Percentiles rank a stretch among this genome's conserved stretches.
Evolutionary conservation across 2,329 filamentous ascomycete species (phyloP).

Genomic region (Stagonosporopsis cucurbitacearum): DNA sequence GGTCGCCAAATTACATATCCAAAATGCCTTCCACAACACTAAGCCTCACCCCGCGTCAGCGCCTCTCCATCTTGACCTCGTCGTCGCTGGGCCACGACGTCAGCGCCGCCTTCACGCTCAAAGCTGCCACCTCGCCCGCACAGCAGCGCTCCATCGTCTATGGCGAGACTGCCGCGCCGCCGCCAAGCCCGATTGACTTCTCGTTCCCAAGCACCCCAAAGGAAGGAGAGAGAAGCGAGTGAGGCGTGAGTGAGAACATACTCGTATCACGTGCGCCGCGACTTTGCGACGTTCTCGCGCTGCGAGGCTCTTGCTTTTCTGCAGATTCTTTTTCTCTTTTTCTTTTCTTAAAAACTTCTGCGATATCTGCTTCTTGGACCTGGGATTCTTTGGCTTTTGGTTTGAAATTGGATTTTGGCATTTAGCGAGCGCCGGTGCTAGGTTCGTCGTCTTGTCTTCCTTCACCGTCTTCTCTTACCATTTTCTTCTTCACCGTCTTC

Average conservation of each 20-base stretch:
- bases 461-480: neutral
- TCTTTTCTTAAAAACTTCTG: too few species aligned
- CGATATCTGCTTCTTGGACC: too few species aligned
- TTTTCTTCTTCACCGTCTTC: neutral
- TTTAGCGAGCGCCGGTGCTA: too few species aligned
- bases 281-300: neutral
- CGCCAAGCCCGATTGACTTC: constrained; percentile 51
- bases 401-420: too few species aligned
- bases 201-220: constrained; percentile 45
- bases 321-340: too few species aligned
- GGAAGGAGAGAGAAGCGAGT: constrained; percentile 29
- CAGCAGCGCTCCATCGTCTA: constrained; percentile 33
- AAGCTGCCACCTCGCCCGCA: constrained; percentile 46
- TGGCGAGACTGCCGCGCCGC: constrained; percentile 50
- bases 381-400: too few species aligned
- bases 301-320: too few species aligned
- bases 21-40: constrained; percentile 38
- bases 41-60: constrained; percentile 48
- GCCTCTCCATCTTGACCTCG: constrained; percentile 52
- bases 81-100: constrained; percentile 50
- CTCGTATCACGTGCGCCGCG: too few species aligned
- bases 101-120: constrained; percentile 50
- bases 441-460: too few species aligned
- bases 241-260: neutral
- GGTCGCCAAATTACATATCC: neutral